Evolutionary conservation across 2,329 filamentous ascomycete species (phyloP).

Genomic region (Fusarium dimerum): DNA sequence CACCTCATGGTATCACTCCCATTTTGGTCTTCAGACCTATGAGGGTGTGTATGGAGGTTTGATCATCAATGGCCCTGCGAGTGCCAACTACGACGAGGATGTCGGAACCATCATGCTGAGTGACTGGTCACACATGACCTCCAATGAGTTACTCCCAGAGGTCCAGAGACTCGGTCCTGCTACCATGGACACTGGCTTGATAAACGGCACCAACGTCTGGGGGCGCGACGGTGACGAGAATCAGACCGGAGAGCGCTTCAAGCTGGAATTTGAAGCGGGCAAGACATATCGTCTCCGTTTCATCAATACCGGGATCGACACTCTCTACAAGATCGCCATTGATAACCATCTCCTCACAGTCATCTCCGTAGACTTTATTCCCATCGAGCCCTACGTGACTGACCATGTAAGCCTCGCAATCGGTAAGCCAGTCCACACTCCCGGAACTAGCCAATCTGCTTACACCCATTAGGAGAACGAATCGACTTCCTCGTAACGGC

Average conservation of each 20-base stretch:
- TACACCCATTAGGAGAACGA: slow-evolving; percentile 42
- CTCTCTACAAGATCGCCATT: slow-evolving; percentile 50
- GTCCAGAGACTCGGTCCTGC: slow-evolving; percentile 18
- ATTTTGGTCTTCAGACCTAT: slow-evolving; percentile 51
- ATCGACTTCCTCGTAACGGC: slow-evolving; percentile 50
- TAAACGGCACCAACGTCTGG: slow-evolving; percentile 45
- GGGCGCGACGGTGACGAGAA: slow-evolving; percentile 12
- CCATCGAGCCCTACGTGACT: slow-evolving; percentile 56
- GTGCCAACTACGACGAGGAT: slow-evolving; percentile 63
- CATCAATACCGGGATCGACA: slow-evolving; percentile 49
- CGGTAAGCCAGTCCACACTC: slow-evolving; percentile 32
- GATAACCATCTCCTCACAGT: slow-evolving; percentile 60
- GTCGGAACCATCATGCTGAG: slow-evolving; percentile 59
- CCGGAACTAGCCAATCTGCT: background rate
- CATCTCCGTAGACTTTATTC: slow-evolving; percentile 58
- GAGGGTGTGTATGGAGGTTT: slow-evolving; percentile 63
- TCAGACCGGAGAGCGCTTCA: slow-evolving; percentile 36
- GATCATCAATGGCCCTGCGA: slow-evolving; percentile 61
- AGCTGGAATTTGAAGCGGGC: slow-evolving; percentile 42
- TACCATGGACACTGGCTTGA: slow-evolving; percentile 46
- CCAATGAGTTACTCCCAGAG: slow-evolving; percentile 36
- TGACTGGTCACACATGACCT: slow-evolving; percentile 57
- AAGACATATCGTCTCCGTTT: slow-evolving; percentile 50
- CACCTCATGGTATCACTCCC: slow-evolving; percentile 62
- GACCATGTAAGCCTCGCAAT: slow-evolving; percentile 50